phyloP scores from a whole-genome alignment of 2,329 filamentous ascomycete species.

The Neocucurbitaria cava region DNA sequence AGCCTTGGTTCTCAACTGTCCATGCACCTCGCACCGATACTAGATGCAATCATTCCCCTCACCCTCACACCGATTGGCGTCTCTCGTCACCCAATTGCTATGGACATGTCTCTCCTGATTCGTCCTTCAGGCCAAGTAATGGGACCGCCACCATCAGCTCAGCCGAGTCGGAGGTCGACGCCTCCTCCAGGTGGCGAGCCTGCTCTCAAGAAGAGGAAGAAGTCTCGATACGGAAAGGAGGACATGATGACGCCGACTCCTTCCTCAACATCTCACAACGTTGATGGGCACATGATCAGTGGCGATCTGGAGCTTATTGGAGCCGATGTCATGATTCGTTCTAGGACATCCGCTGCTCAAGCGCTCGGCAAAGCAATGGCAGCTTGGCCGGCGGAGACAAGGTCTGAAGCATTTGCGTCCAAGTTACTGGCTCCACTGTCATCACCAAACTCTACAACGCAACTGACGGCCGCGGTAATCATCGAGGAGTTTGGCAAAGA shows the following conservation, averaged over 20 bases:
- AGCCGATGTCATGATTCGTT: constrained; percentile 84
- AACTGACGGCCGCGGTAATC: constrained; percentile 81
- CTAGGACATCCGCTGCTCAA: constrained; percentile 83
- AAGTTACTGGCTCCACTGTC: constrained; percentile 70
- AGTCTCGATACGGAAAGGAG: constrained; percentile 79
- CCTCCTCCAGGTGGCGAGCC: constrained; percentile 53
- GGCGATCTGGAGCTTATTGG: constrained; percentile 96
- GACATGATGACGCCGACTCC: constrained; percentile 57
- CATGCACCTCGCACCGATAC: constrained; percentile 74
- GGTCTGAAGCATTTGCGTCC: constrained; percentile 69
- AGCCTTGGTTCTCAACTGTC: constrained; percentile 72
- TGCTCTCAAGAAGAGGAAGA: constrained; percentile 79
- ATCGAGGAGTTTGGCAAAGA: constrained; percentile 85
- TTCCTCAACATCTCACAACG: constrained; percentile 76
- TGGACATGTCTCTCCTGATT: constrained; percentile 89
- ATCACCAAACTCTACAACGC: constrained; percentile 82
- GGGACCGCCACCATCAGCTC: constrained; percentile 55
- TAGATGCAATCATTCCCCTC: constrained; percentile 82
- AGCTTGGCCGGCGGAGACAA: constrained; percentile 68
- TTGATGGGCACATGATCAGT: constrained; percentile 97
- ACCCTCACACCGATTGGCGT: constrained; percentile 92
- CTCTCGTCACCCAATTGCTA: constrained; percentile 85
- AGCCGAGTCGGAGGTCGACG: constrained; percentile 37
- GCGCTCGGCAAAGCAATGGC: constrained; percentile 87
- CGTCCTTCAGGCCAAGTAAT: constrained; percentile 91